These are phyloP conservation scores for Cichorium intybus DNA, from an alignment of 140 eudicot species.

Conservation along the genomic window DNA sequence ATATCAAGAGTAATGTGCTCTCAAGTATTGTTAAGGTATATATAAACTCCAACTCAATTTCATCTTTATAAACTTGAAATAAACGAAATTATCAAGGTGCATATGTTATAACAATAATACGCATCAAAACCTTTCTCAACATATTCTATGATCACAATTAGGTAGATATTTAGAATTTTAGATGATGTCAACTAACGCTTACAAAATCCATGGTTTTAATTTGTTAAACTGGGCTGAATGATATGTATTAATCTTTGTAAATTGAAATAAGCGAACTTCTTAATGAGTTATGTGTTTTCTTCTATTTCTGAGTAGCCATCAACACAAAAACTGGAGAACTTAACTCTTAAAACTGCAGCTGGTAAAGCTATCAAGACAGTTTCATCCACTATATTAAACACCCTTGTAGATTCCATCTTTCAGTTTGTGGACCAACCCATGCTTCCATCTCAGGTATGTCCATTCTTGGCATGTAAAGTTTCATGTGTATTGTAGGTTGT, in stretches of 20 bases:
- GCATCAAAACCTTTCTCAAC: background rate
- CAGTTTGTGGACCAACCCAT: conserved; percentile 48
- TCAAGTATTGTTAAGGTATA: conserved; percentile 21
- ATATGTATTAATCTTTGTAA: background rate
- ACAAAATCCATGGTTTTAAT: no score
- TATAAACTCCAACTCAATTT: background rate
- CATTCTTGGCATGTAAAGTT: background rate
- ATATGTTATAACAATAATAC: background rate
- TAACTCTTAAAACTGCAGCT: conserved; percentile 19
- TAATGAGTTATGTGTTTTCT: background rate
- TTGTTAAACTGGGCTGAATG: background rate
- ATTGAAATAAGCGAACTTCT: background rate
- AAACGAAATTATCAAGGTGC: no score
- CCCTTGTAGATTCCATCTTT: conserved; percentile 40
- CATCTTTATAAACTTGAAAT: no score
- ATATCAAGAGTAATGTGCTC: background rate
- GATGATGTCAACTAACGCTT: background rate
- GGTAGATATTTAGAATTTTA: background rate
- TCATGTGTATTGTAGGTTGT: background rate
- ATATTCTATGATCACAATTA: background rate
- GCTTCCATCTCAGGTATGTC: conserved; percentile 46
- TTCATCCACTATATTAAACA: conserved; percentile 29
- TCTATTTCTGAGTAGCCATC: background rate
- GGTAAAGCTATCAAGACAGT: conserved; percentile 26
- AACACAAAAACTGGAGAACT: background rate